Evolutionary conservation across 371 early-diverging fungal species (phyloP), one percentile per base, ranked within the genome.

Genomic region (Mucor ambiguus): DNA sequence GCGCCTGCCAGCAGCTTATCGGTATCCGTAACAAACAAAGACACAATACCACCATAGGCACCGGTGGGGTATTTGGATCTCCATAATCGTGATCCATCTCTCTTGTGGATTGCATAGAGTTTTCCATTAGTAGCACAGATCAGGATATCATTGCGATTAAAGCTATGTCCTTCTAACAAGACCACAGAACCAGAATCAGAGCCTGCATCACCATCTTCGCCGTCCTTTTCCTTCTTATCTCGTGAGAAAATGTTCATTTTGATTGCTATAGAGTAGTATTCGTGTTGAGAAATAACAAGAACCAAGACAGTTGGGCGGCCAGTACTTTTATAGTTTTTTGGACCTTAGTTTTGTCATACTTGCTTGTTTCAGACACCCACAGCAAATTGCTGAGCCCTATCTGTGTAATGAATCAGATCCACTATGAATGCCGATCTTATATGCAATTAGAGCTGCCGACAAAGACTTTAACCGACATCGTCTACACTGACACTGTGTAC

Each of bases 1-100:
- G 61, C 66, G 33, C 62, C 71, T 2, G 61, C 73, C 22, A 78
- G 20, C 2, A 78, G 11, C 11, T 66, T 68, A 55, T 71, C 71
- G 4, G 52, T 37, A 49, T 78, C 75, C 3, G 71, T 71, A 14
- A 78, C 62, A 65, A 75, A 78, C 2, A 78, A 11, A n/a, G 78
- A 78, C 0, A 75, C 62, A 14, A 73, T 48, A 35, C 69, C 63
- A 2, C 66, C 71, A 37, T 64, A 61, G 4, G 67, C 58, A 9
- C 70, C 57, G 14, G 61, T 44, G 24, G 70, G 70, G 33, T 72
- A 69, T 12, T 49, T 43, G 18, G 59, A n/a, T 33, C 38, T 6
- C 63, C 68, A 68, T 29, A 68, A 18, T 6, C 37, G 29, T 18
- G 30, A 26, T 11, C 63, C 68, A 26, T 63, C 57, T 22, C 9